Evolutionary conservation across 179 eudicot species (phyloP), one percentile per base, ranked within the genome.

Genomic region (Vitellaria paradoxa): DNA sequence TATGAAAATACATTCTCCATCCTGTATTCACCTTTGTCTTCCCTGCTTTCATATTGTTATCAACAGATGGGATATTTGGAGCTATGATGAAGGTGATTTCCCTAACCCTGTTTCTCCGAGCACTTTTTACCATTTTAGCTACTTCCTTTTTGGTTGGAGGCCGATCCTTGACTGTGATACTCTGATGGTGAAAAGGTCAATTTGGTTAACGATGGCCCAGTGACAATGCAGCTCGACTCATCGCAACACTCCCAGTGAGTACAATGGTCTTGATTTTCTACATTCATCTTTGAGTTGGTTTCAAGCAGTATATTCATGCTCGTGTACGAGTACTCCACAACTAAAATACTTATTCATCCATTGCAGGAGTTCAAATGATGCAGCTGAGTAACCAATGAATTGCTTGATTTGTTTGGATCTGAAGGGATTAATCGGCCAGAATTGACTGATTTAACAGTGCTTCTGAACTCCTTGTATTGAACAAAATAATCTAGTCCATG

Each of bases 201-300:
- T 80, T 84, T 96, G 90, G 89, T 93, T 23, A 93, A 93, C 62
- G 99, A 96, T 78, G 99, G 99, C 59, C 99, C 99, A 21, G 98
- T 93, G 23, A 96, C 98, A 26, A 83, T 96, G 93, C 98, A 93
- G 80, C 94, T 96, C 10, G 99, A 96, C 81, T 95, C 99, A 20
- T 78, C 91, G 9, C 97, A 88, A 83, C 76, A 88, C 52, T 87
- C 91, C 70, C 90, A 82, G 92, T 91, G 82, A 81, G 85, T 71
- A 20, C 30, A 18, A 52, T 18, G 15, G 18, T 21, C 15, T 37
- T 23, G 20, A 12, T 26, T 18, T 23, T 47, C 56, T 23, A 20
- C 0, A 5, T 11, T 23, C 10, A 20, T 14, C 46, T 62, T 61
- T 15, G 42, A 61, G 57, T 73, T 59, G 14, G 53, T 71, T 65